phyloP scores from a whole-genome alignment of 1,139 yeast genomes.

The Taiozyma sp. region DNA sequence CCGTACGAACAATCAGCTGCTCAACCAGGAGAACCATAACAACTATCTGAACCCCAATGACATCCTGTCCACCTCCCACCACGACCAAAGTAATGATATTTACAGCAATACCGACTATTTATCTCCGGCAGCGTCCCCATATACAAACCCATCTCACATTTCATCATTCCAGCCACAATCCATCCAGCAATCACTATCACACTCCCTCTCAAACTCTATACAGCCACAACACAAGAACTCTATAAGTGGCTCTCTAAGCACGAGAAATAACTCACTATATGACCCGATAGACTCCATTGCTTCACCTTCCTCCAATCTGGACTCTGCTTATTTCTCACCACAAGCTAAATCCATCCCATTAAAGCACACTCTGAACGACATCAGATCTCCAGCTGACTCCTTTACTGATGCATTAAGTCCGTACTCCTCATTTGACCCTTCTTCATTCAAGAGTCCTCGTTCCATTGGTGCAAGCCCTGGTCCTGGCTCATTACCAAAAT shows the following conservation, averaged over 20 bases:
- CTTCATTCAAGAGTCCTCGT: slow-evolving; percentile 22
- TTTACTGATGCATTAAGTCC: slow-evolving; percentile 23
- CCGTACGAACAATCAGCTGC: not conserved
- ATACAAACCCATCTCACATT: slow-evolving; percentile 11
- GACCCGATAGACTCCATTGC: slow-evolving; percentile 19
- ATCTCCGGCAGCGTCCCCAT: slow-evolving; percentile 23
- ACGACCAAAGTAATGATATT: not conserved
- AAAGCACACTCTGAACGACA: not conserved
- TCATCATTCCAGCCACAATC: slow-evolving; percentile 22
- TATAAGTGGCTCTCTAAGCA: slow-evolving; percentile 1
- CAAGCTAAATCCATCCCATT: slow-evolving; percentile 16
- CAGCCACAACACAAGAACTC: slow-evolving; percentile 4
- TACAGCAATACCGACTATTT: slow-evolving; percentile 6
- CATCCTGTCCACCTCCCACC: not conserved
- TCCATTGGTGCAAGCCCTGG: slow-evolving; percentile 22
- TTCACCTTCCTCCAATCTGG: slow-evolving; percentile 16
- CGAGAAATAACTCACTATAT: slow-evolving; percentile 20
- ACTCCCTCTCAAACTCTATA: slow-evolving; percentile 2
- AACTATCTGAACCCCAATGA: not conserved
- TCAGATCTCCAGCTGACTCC: slow-evolving; percentile 11
- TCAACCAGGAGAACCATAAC: not conserved
- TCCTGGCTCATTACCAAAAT: slow-evolving; percentile 36
- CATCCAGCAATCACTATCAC: slow-evolving; percentile 1
- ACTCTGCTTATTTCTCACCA: slow-evolving; percentile 23
- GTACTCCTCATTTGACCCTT: slow-evolving; percentile 22